These are phyloP conservation scores for Oryza officinalis DNA, from an alignment of 176 grass and related monocot genomes.

Conservation along the genomic window DNA sequence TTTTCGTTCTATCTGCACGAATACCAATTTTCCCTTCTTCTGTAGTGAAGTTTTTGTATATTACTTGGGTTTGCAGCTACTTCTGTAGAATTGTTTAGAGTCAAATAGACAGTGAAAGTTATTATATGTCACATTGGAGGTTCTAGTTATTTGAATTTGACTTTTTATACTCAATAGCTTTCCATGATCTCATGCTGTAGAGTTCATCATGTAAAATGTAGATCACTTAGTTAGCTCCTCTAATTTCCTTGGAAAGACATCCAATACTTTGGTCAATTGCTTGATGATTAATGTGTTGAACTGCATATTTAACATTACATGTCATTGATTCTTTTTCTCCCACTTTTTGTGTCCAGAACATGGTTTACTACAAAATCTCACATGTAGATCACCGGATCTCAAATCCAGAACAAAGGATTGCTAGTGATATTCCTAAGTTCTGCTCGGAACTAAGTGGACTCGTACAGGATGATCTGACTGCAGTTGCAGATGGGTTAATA, in stretches of 20 bases:
- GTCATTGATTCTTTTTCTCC: conserved; percentile 7
- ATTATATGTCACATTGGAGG: not conserved
- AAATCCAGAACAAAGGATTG: conserved; percentile 97
- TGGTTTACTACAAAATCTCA: conserved; percentile 99
- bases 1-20: not conserved
- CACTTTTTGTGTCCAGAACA: conserved; percentile 63
- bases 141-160: conserved; percentile 1
- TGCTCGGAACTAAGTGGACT: conserved; percentile 93
- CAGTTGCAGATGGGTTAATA: conserved; percentile 82
- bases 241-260: conserved; percentile 10
- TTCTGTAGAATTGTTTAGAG: not conserved
- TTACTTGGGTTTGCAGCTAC: not conserved
- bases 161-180: not conserved
- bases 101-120: not conserved
- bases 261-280: not conserved
- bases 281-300: not conserved
- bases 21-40: not conserved
- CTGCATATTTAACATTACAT: not conserved
- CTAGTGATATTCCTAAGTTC: conserved; percentile 94
- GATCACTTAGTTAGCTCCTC: not conserved
- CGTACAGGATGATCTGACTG: conserved; percentile 90
- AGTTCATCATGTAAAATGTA: conserved; percentile 25
- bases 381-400: conserved; percentile 85
- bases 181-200: conserved; percentile 16
- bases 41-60: not conserved